Evolutionary conservation across 495 filamentous ascomycete genomes (phyloP), one percentile per base, ranked within the genome.

Genomic region (Amniculicola lignicola): DNA sequence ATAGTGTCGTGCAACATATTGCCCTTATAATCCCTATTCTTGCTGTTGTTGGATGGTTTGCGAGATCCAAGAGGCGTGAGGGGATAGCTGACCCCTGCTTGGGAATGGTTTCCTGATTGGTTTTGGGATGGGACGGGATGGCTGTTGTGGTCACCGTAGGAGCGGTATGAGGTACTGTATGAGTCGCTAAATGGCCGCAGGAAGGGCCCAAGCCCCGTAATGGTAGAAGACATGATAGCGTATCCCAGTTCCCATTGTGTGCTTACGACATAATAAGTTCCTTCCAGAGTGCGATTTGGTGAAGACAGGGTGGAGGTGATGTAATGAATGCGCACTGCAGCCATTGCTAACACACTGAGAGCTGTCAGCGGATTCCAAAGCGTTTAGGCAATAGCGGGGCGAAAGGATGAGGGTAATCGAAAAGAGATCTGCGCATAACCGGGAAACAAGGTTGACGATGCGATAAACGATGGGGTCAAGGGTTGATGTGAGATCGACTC

Each of bases 171-270:
- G 1, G 43, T 38, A 37, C 16, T 46, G 36, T 9, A 42, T 23
- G 41, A 41, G 10, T 28, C 42, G 50, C 21, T 25, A 45, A 55
- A 61, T 25, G 57, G 57, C 11, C 57, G 57, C 3, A 61, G 51
- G 51, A 61, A 61, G 3, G 51, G 57, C 1, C 57, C 57, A 1
- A 61, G 31, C 11, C 57, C 45, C n/a, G 57, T 55, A 3, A 61
- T 54, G 4, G 51, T 55, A 37, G 22, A 31, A 3, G 50, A 49
- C 57, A 61, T 61, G 25, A 55, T 55, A 9, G 57, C 51, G 57
- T 61, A 61, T 18, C 51, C 45, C 5, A 61, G 31, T 0, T 61
- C 51, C 57, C 51, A 54, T 24, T 61, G 57, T 16, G 57, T 61
- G 15, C 37, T n/a, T 16, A 61, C 57, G 6, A 48, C 27, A 22